phyloP scores from a whole-genome alignment of 2,329 filamentous ascomycete species.

The Aspergillus fijiensis region DNA sequence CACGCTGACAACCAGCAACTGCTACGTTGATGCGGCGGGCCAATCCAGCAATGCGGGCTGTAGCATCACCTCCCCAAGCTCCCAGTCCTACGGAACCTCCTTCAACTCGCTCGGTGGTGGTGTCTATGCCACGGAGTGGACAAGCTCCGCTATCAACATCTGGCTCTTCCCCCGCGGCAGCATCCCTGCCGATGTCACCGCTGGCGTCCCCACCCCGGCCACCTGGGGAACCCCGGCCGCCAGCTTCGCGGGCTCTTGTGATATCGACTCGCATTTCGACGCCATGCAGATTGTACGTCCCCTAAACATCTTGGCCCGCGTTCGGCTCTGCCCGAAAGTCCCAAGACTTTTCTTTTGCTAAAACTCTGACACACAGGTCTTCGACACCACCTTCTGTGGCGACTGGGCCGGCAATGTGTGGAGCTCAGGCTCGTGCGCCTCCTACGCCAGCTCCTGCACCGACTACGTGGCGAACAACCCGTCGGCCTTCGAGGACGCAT shows the following conservation, averaged over 20 bases:
- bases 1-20: constrained; percentile 54
- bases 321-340: not conserved
- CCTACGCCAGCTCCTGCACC: constrained; percentile 64
- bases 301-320: not conserved
- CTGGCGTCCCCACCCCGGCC: constrained; percentile 61
- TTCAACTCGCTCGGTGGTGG: constrained; percentile 72
- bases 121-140: constrained; percentile 77
- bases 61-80: constrained; percentile 51
- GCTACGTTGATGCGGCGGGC: constrained; percentile 51
- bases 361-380: constrained; percentile 28
- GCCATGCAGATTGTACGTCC: constrained; percentile 64
- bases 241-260: constrained; percentile 67
- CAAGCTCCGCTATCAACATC: constrained; percentile 66
- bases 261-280: constrained; percentile 69
- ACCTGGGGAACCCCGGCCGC: constrained; percentile 70
- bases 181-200: constrained; percentile 64
- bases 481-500: constrained; percentile 67
- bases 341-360: not conserved
- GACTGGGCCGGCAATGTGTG: constrained; percentile 79
- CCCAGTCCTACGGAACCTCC: constrained; percentile 60
- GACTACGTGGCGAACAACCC: constrained; percentile 73
- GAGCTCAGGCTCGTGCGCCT: constrained; percentile 59
- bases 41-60: constrained; percentile 59
- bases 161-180: constrained; percentile 76
- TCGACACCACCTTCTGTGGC: constrained; percentile 83